Base-by-base conservation (phyloP, 495 filamentous ascomycete species). In the Hyaloscypha finlandica region DNA sequence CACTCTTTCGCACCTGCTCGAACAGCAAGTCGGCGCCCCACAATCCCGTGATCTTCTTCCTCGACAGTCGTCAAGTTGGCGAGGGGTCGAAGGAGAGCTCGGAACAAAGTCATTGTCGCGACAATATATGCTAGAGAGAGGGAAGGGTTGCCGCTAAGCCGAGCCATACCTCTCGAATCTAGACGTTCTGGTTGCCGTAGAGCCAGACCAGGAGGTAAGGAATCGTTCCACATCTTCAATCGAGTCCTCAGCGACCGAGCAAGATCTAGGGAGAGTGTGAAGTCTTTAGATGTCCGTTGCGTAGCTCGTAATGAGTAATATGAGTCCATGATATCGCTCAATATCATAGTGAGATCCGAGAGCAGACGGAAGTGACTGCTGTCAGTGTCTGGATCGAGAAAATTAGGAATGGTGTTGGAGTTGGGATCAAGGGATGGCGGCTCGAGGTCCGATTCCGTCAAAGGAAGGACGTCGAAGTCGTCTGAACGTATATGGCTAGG, bases 271-370 rank as follows among this genome's bases (percentile, higher is more conserved):
- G 72, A 74, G 14, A 69, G 65, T 20, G 53, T 62, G 29, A 74
- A 68, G 58, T 74, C 72, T 64, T 69, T 69, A 11, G 65, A 59
- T 20, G 72, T 74, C 16, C 65, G 60, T 39, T 65, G 57, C 12
- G 69, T 63, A 30, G 72, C 72, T 25, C 69, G 64, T 12, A 74
- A 30, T 6, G 72, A 65, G 58, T 70, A 74, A 61, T 70, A 74
- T 1, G 65, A 59, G 52, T 74, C 69, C 67, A 71, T 71, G 58
- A 74, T 74, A 57, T 74, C 72, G 54, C 67, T 66, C 48, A 74
- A 39, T 30, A 74, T 74, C 60, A 70, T 63, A 0, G 72, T 74
- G 32, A 74, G 64, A 45, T 74, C 69, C 4, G 69, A 65, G 2
- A 74, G 58, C 9, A 70, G 65, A 19, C 67, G 59, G 56, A 74